Conservation (phyloP, 73 alveolate genomes). For the Symbiodinium natans region DNA sequence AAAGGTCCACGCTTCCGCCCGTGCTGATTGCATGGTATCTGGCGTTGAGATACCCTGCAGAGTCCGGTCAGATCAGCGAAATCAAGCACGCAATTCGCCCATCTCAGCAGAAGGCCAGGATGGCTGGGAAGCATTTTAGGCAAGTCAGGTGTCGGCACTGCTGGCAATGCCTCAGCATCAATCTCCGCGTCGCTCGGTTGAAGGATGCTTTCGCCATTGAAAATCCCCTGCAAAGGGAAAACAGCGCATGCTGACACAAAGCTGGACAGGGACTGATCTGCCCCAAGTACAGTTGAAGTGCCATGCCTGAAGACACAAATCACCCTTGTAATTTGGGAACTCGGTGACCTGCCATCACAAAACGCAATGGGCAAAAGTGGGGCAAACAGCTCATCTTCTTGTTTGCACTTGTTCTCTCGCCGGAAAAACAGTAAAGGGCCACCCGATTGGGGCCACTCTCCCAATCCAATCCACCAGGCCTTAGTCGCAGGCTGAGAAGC, state of each 20-base stretch:
- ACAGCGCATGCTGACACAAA: background rate
- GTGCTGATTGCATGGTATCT: background rate
- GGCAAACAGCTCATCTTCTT: too few species aligned
- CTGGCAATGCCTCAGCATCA: slow-evolving; percentile 17
- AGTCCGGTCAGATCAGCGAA: too few species aligned
- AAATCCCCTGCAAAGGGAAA: slow-evolving; percentile 50
- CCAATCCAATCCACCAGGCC: slow-evolving; percentile 80
- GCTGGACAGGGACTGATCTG: background rate
- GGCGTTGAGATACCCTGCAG: background rate
- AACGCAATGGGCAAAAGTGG: too few species aligned
- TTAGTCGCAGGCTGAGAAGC: background rate
- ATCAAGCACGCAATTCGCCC: too few species aligned
- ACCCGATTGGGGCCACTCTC: slow-evolving; percentile 78
- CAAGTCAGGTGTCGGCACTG: too few species aligned
- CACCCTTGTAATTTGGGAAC: slow-evolving; percentile 50
- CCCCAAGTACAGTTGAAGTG: background rate
- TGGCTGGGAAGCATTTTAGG: too few species aligned
- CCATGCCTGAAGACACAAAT: slow-evolving; percentile 57
- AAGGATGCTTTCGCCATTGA: slow-evolving; percentile 69
- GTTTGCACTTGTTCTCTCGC: background rate
- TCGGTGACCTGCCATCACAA: slow-evolving; percentile 40
- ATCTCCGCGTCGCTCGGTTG: slow-evolving; percentile 47
- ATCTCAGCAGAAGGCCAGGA: too few species aligned
- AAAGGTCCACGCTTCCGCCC: background rate
- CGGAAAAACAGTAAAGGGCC: background rate